Base-by-base conservation (phyloP, 768 basidiomycete genomes). In the Tylopilus sp. region DNA sequence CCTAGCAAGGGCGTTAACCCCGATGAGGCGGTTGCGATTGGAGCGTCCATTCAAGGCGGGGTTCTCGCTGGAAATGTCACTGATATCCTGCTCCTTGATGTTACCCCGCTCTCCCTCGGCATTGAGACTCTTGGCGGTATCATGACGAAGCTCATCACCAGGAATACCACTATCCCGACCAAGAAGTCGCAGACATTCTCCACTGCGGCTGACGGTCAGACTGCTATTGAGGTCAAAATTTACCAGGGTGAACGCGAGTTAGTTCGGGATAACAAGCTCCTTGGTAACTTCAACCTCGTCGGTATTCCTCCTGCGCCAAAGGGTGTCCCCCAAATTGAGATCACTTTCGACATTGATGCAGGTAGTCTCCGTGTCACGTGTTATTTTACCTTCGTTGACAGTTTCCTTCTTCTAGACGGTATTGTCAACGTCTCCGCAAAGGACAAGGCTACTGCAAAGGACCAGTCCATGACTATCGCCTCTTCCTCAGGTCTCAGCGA, bases 111-210 rank as follows among this genome's bases (percentile, higher is more conserved):
- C 1, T 99, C 96, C 1, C 89, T 99, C 60, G 84, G 84, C 76
- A 93, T 93, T 50, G 94, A 97, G 76, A 98, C 96, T 12, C 92
- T 98, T 57, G 95, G 97, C 61, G 97, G 97, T 67, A 98, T 99
- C 74, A 98, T 99, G 92, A 98, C 96, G 60, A 96, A 98, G 74
- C 84, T 99, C 40, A 99, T 99, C 75, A 87, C 80, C 67, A 89
- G 97, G 54, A 99, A 99, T 78, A 99, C 97, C 12, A 98, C 97
- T 53, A 98, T 98, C 74, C 97, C 97, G 6, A 98, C 96, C 62
- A 99, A 99, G 82, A 99, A 99, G 83, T 94, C 92, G 0, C 96
- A 98, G 72, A 89, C 88, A 40, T 98, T 99, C 82, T 98, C 96
- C 5, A 99, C 97, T 16, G 96, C 97, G 36, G 96, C 96, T 34